Percentiles rank a stretch among this genome's conserved stretches.
These are phyloP conservation scores for Cicer judaicum DNA, from an alignment of 306 rosid species.

Conservation along the genomic window DNA sequence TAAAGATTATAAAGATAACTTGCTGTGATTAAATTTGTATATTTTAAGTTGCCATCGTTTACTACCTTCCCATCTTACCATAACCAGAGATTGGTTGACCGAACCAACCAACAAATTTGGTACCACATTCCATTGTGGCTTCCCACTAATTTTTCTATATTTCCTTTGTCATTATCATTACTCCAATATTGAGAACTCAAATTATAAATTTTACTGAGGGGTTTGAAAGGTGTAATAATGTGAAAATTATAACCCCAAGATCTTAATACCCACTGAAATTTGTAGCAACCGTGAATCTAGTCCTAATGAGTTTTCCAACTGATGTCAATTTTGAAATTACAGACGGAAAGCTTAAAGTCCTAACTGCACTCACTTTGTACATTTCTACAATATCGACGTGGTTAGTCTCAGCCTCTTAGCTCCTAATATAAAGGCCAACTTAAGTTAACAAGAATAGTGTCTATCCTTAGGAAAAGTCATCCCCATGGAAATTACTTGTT, in stretches of 20 bases:
- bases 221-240: background rate
- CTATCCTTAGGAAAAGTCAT: background rate
- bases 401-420: constrained; percentile 21
- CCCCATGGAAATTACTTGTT: constrained; percentile 6
- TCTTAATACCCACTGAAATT: constrained; percentile 9
- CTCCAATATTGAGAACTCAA: constrained; percentile 3
- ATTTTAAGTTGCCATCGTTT: constrained; percentile 30
- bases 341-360: background rate
- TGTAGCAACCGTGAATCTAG: constrained; percentile 25
- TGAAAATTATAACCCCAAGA: constrained; percentile 25
- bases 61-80: constrained; percentile 31
- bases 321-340: constrained; percentile 27
- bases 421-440: constrained; percentile 6
- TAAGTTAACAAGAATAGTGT: constrained; percentile 12
- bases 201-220: constrained; percentile 22
- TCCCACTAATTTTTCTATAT: constrained; percentile 26
- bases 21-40: constrained; percentile 45
- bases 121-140: constrained; percentile 10
- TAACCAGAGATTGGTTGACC: constrained; percentile 16
- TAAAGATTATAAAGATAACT: constrained; percentile 38
- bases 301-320: constrained; percentile 18
- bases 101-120: background rate
- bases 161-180: background rate
- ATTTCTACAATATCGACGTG: background rate
- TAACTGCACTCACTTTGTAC: background rate